These are phyloP conservation scores for Xylaria bambusicola DNA, from an alignment of 495 filamentous ascomycete species.

Conservation along the genomic window DNA sequence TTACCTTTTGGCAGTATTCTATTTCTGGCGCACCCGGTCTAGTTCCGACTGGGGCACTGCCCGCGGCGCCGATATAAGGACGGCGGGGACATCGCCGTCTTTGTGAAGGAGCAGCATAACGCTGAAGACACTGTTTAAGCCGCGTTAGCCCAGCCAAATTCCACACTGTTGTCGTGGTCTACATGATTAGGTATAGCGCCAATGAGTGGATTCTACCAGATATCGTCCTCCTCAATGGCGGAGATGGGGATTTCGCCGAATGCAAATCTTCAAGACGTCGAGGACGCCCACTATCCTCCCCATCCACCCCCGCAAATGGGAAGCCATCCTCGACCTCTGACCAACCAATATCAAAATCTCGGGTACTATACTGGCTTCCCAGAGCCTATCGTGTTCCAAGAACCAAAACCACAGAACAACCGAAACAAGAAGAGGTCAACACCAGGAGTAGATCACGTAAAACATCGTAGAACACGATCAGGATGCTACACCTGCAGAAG, in stretches of 20 bases:
- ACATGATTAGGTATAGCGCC: constrained; percentile 12
- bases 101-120: constrained; percentile 4
- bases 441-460: constrained; percentile 75
- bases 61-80: not conserved
- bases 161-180: not conserved
- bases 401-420: constrained; percentile 48
- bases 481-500: constrained; percentile 93
- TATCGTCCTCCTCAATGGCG: constrained; percentile 49
- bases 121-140: constrained; percentile 1
- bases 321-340: constrained; percentile 34
- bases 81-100: not conserved
- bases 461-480: constrained; percentile 89
- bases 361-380: constrained; percentile 50
- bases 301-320: constrained; percentile 35
- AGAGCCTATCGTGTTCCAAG: constrained; percentile 50
- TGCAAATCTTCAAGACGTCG: constrained; percentile 38
- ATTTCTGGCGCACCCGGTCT: not conserved
- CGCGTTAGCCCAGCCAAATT: not conserved
- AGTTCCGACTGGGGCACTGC: not conserved
- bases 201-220: constrained; percentile 54
- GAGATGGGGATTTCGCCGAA: constrained; percentile 42
- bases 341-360: constrained; percentile 44
- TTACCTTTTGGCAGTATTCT: not conserved
- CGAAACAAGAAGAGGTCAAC: constrained; percentile 59
- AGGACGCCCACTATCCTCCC: constrained; percentile 38